phyloP scores from a whole-genome alignment of 2,329 filamentous ascomycete genomes.

The Penicillium sp. region DNA sequence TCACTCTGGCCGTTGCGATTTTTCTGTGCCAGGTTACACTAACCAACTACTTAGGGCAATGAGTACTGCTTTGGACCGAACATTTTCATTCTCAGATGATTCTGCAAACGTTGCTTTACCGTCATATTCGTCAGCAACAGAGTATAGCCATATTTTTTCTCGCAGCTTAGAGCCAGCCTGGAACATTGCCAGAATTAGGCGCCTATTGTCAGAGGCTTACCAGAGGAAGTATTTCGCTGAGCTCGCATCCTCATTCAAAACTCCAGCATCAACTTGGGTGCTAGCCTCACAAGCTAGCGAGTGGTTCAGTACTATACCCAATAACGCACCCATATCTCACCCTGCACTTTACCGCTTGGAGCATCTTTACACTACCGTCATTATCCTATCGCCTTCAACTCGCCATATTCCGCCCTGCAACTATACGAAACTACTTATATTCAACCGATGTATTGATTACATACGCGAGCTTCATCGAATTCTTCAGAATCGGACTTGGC shows the following conservation, averaged over 20 bases:
- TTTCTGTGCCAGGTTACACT: not conserved
- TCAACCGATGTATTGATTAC: constrained; percentile 85
- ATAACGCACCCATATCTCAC: constrained; percentile 66
- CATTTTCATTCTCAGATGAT: constrained; percentile 93
- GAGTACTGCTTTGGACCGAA: constrained; percentile 82
- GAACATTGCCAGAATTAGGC: constrained; percentile 80
- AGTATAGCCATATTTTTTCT: constrained; percentile 53
- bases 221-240: constrained; percentile 84
- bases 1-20: constrained; percentile 25
- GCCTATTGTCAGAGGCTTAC: constrained; percentile 86
- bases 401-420: constrained; percentile 72
- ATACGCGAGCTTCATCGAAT: constrained; percentile 74
- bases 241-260: constrained; percentile 68
- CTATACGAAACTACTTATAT: constrained; percentile 79
- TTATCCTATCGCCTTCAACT: constrained; percentile 81
- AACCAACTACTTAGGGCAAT: constrained; percentile 65
- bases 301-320: constrained; percentile 80
- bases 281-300: constrained; percentile 64
- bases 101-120: constrained; percentile 82
- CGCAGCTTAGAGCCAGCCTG: constrained; percentile 71
- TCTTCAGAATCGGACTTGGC: constrained; percentile 62
- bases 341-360: constrained; percentile 84
- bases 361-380: constrained; percentile 86
- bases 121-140: constrained; percentile 47
- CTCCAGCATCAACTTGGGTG: constrained; percentile 55